Base-by-base conservation (phyloP, 768 basidiomycete genomes). In the Pleurotus ostreatus region DNA sequence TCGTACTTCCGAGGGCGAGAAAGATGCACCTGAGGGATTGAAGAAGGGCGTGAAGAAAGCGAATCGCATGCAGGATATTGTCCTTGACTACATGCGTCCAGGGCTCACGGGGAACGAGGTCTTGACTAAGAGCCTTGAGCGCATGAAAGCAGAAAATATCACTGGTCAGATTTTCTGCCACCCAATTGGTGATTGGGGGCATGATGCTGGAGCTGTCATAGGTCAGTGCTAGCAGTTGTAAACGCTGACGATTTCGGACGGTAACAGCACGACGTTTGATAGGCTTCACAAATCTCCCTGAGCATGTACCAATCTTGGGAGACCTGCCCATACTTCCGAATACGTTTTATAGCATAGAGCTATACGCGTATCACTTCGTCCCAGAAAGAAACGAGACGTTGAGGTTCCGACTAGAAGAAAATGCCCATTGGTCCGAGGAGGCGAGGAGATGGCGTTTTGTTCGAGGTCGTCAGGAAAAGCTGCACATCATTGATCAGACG, bases 141-240 rank as follows among this genome's bases (percentile, higher is more conserved):
- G 75, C 58, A 82, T 82, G 78, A 66, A 69, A 55, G 44, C 55
- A 9, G 76, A 78, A 61, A 73, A 69, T 3, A 74, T 83, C 46
- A 62, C 75, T 34, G 81, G 81, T 0, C 73, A 76, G 60, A 73
- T 82, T 26, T 83, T 76, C 59, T 78, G 68, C 30, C 79, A 83
- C 66, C 79, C 81, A 5, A 81, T 83, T 41, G 78, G 81, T 22
- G 80, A 80, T 60, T 82, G 76, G 72, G 81, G 80, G 13, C 80
- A 83, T 63, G 74, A 75, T 40, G 75, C 80, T 12, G 80, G 80
- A 2, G 73, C 77, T 46, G 73, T 80, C 12, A 77, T 81, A 20
- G 79, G 78, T 71, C 62, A 61, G 72, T 11, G 37, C 23, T 22
- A n/a, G 13, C 20, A 46, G 34, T 9, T 3, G 38, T 12, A 16